Base-by-base conservation (phyloP, 2,329 filamentous ascomycete genomes). In the Aspergillus niger region DNA sequence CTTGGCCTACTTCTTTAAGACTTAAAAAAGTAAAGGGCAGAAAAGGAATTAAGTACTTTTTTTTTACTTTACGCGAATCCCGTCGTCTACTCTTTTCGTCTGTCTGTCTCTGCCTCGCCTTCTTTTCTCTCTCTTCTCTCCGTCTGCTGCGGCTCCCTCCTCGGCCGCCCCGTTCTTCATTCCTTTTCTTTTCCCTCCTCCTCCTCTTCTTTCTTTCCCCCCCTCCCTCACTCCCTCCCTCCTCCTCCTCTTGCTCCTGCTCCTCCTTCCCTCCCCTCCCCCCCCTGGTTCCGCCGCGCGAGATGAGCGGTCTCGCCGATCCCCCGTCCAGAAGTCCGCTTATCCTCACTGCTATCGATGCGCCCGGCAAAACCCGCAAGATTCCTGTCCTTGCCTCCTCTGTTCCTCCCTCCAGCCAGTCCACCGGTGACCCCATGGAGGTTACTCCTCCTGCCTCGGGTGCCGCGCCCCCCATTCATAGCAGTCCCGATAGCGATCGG, bases 351-450 rank as follows among this genome's bases (percentile, higher is more conserved):
- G 59, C 70, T 55, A 62, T 71, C 65, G 72, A 77, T 74, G 76
- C 74, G 68, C 74, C 74, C 51, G 74, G 77, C 59, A 79, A 80
- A 65, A 79, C 81, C 70, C 80, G 81, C 70, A 80, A 81, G 50
- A 80, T 85, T 50, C 81, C 83, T 53, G 79, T 85, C 61, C 78
- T 83, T 54, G 78, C 81, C 17, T 82, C 81, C 17, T 79, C 80
- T 38, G 69, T 79, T 39, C 70, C 74, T 55, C 73, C 79, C 50
- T 77, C 80, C 51, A 47, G 44, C 28, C 76, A 77, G 52, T 73
- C 77, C 62, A 76, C 79, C 32, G 78, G 77, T 59, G 83, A 85
- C 64, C 78, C 81, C 58, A 86, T 86, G 83, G 83, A 86, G 60
- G 76, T 83, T 55, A 82, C 82, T 59, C 80, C 82, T 47, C 76